Evolutionary conservation across 495 filamentous ascomycete genomes (phyloP).

Genomic region (Penicillium samsonianum): DNA sequence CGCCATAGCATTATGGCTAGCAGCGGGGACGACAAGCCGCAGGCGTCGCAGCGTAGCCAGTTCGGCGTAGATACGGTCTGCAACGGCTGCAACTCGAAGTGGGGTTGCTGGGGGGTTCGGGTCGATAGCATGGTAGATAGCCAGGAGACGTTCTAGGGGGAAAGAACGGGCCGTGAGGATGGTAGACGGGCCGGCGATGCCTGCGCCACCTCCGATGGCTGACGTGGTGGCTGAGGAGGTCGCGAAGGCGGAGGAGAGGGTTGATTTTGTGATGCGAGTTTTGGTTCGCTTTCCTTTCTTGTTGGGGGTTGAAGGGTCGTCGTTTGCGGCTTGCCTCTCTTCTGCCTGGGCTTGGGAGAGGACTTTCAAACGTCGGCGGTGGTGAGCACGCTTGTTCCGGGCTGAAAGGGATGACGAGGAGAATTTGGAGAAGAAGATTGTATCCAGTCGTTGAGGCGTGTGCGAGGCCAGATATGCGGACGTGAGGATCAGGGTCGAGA

Average conservation of each 20-base stretch:
- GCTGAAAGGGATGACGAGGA: slow-evolving; percentile 55
- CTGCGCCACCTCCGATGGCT: slow-evolving; percentile 34
- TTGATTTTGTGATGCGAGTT: slow-evolving; percentile 52
- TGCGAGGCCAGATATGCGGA: slow-evolving; percentile 91
- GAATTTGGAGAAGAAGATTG: slow-evolving; percentile 80
- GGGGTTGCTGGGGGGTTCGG: slow-evolving; percentile 61
- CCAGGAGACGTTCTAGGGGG: slow-evolving; percentile 80
- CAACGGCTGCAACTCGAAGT: slow-evolving; percentile 46
- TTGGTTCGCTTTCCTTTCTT: slow-evolving; percentile 44
- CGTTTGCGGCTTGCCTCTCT: slow-evolving; percentile 33
- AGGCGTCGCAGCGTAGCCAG: slow-evolving; percentile 80
- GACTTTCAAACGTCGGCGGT: slow-evolving; percentile 53
- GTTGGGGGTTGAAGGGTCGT: slow-evolving; percentile 34
- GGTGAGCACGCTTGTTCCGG: slow-evolving; percentile 55
- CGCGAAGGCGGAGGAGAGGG: slow-evolving; percentile 42
- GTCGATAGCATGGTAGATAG: slow-evolving; percentile 80
- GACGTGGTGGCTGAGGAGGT: slow-evolving; percentile 44
- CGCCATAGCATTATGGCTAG: slow-evolving; percentile 43
- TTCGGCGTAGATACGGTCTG: slow-evolving; percentile 67
- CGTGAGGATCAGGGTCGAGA: slow-evolving; percentile 78
- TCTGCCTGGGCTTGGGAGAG: slow-evolving; percentile 47
- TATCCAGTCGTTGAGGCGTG: slow-evolving; percentile 76
- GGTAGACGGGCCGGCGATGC: slow-evolving; percentile 64
- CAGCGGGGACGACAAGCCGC: slow-evolving; percentile 66
- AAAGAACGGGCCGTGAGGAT: slow-evolving; percentile 79